Percentiles rank a stretch among this genome's conserved stretches.
Evolutionary conservation across 805 yeast genomes (phyloP).

Genomic region (Teunomyces gatunensis): DNA sequence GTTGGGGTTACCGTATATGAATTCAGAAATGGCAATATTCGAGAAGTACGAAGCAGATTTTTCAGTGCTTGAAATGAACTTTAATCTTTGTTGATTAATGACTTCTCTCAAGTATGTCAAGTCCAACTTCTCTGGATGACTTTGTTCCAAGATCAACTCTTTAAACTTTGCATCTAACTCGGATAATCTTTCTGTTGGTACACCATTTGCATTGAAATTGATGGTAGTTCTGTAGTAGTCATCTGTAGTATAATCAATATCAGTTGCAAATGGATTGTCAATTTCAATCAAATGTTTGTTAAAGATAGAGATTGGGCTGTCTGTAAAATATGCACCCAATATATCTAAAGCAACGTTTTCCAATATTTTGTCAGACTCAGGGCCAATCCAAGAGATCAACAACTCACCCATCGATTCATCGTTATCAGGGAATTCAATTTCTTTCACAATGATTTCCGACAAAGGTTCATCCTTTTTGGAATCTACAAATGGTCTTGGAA

Average conservation of each 20-base stretch:
- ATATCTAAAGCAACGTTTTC: slow-evolving; percentile 68
- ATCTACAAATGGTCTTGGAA: slow-evolving; percentile 79
- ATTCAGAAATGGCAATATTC: slow-evolving; percentile 70
- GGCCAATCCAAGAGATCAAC: slow-evolving; percentile 78
- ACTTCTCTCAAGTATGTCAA: slow-evolving; percentile 63
- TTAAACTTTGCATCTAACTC: slow-evolving; percentile 54
- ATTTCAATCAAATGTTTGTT: slow-evolving; percentile 73
- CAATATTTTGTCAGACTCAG: slow-evolving; percentile 50
- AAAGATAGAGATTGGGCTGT: slow-evolving; percentile 73
- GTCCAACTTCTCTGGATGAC: slow-evolving; percentile 52
- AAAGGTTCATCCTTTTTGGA: slow-evolving; percentile 44
- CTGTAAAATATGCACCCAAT: slow-evolving; percentile 71
- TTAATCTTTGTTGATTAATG: slow-evolving; percentile 61
- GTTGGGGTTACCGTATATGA: slow-evolving; percentile 69
- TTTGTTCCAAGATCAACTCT: slow-evolving; percentile 52
- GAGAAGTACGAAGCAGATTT: slow-evolving; percentile 60
- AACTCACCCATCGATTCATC: slow-evolving; percentile 84
- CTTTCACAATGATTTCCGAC: slow-evolving; percentile 38
- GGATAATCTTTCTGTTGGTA: slow-evolving; percentile 63
- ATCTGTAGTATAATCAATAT: slow-evolving; percentile 66
- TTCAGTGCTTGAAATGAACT: slow-evolving; percentile 60
- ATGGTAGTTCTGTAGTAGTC: slow-evolving; percentile 66
- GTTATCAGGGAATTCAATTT: slow-evolving; percentile 80
- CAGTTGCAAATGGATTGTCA: slow-evolving; percentile 77
- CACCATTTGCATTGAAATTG: slow-evolving; percentile 60